phyloP scores from a whole-genome alignment of 768 basidiomycete species.

The Tephrocybe sp. region DNA sequence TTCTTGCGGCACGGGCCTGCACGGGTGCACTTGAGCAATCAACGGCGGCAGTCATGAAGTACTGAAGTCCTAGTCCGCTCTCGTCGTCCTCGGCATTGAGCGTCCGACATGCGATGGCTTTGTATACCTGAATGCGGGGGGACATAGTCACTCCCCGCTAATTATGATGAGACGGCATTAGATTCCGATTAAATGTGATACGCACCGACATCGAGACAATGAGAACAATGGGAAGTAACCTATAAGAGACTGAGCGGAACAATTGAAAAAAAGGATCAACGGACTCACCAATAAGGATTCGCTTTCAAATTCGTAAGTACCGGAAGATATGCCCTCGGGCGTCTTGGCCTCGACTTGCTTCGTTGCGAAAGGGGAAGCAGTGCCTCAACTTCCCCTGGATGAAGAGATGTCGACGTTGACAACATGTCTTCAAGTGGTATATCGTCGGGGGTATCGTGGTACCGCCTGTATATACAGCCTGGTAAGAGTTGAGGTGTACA shows the following conservation, averaged over 20 bases:
- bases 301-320: constrained; percentile 31
- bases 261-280: too few relatives aligned
- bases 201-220: constrained; percentile 66
- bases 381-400: constrained; percentile 16
- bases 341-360: constrained; percentile 7
- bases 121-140: constrained; percentile 79
- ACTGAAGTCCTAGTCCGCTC: constrained; percentile 17
- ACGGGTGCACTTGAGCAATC: constrained; percentile 50
- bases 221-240: constrained; percentile 74
- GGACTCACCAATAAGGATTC: constrained; percentile 44
- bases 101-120: constrained; percentile 68
- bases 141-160: constrained; percentile 82
- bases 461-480: not conserved
- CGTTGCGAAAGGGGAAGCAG: constrained; percentile 17
- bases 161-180: constrained; percentile 9
- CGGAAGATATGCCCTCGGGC: constrained; percentile 15
- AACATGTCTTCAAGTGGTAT: constrained; percentile 12
- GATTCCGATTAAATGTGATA: constrained; percentile 7
- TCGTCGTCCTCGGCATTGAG: constrained; percentile 29
- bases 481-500: not conserved
- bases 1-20: constrained; percentile 65
- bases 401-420: not conserved
- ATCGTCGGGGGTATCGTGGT: constrained; percentile 1
- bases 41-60: constrained; percentile 10
- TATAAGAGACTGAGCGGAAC: constrained; percentile 24